Evolutionary conservation across 306 rosid species (phyloP).

Genomic region (Glycyrrhiza uralensis): DNA sequence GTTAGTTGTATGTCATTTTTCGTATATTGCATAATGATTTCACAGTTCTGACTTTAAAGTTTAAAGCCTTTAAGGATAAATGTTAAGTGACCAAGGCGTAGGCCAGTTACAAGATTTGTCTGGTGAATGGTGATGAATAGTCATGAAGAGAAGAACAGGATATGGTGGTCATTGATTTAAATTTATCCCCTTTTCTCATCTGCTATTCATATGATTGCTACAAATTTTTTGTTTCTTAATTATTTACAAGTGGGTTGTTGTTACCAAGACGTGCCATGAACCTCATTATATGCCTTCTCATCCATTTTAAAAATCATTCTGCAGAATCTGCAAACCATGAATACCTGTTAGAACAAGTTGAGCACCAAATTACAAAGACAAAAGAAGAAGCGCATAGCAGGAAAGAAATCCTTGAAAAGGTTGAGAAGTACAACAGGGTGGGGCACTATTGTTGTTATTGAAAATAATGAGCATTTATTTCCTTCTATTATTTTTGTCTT

Average conservation of each 20-base stretch:
- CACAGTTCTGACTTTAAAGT: not conserved
- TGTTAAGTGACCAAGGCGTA: not conserved
- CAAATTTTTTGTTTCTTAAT: not conserved
- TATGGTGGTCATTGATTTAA: not conserved
- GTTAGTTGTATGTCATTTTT: not conserved
- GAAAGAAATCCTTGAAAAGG: constrained; percentile 73
- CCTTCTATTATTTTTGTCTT: not conserved
- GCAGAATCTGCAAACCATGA: constrained; percentile 45
- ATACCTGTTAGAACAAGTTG: constrained; percentile 49
- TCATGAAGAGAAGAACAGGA: not conserved
- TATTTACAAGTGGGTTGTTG: not conserved
- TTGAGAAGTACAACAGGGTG: constrained; percentile 81
- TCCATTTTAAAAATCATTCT: not conserved
- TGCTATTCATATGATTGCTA: not conserved
- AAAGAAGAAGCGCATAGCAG: constrained; percentile 65
- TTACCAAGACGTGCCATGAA: not conserved
- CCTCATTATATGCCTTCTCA: not conserved
- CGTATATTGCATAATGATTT: not conserved
- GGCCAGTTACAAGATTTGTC: not conserved
- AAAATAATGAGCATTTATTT: not conserved
- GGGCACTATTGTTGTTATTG: not conserved
- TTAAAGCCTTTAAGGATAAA: not conserved
- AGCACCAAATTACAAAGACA: constrained; percentile 47
- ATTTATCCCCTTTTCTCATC: not conserved
- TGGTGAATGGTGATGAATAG: no score